phyloP scores from a whole-genome alignment of 441 rosid species.

The Geranium incanum region DNA sequence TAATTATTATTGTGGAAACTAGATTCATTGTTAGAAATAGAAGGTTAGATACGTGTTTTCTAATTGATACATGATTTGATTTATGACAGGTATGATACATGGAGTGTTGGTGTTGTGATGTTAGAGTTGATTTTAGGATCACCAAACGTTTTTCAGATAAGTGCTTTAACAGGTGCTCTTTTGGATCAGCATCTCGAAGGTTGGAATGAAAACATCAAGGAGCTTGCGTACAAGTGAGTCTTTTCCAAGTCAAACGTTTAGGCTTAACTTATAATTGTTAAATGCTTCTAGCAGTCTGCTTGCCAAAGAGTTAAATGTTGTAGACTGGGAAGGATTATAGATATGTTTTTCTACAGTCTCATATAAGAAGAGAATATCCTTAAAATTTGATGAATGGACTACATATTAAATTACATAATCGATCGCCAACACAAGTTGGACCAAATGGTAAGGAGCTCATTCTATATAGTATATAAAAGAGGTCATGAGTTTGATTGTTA shows the following conservation, averaged over 20 bases:
- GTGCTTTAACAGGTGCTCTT: conserved; percentile 61
- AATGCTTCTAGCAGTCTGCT: conserved; percentile 12
- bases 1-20: conserved; percentile 7
- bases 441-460: neutral
- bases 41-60: conserved; percentile 1
- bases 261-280: conserved; percentile 11
- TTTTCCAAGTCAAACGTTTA: conserved; percentile 14
- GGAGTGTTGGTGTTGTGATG: conserved; percentile 95
- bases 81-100: conserved; percentile 77
- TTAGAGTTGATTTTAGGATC: conserved; percentile 90
- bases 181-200: conserved; percentile 80
- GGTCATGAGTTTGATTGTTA: neutral
- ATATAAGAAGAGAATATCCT: neutral
- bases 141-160: conserved; percentile 79
- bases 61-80: neutral
- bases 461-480: too few species aligned
- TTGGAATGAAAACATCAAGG: conserved; percentile 78
- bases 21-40: conserved; percentile 8
- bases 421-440: neutral
- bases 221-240: conserved; percentile 87
- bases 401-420: neutral
- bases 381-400: neutral
- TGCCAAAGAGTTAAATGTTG: neutral
- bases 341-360: neutral
- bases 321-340: neutral